Evolutionary conservation across 805 yeast species (phyloP).

Genomic region (Maudiozyma bulderi): DNA sequence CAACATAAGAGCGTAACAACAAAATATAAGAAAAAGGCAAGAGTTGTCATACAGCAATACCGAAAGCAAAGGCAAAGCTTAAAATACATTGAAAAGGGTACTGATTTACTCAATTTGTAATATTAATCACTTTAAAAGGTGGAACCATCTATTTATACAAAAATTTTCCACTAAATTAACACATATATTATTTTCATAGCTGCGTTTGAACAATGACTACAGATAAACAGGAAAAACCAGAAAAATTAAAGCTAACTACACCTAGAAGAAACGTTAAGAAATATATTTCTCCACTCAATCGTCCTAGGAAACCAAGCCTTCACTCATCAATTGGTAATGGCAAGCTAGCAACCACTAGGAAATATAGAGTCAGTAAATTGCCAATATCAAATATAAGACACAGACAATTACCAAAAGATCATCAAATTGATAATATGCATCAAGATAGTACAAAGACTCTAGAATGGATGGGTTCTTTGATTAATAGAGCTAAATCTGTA

Average conservation of each 20-base stretch:
- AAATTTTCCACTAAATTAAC: too few species aligned
- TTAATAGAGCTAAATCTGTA: conserved; percentile 17
- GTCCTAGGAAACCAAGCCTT: neutral
- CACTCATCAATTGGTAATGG: neutral
- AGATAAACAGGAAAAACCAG: neutral
- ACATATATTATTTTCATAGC: too few species aligned
- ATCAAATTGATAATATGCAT: neutral
- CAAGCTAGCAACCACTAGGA: neutral
- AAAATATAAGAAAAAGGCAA: too few species aligned
- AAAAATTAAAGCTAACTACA: conserved; percentile 6
- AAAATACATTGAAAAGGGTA: too few species aligned
- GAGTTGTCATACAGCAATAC: too few species aligned
- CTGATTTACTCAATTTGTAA: too few species aligned
- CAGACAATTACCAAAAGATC: neutral
- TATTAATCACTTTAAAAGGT: too few species aligned
- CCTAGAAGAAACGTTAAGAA: conserved; percentile 17
- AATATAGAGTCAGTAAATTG: neutral
- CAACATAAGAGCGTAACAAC: too few species aligned
- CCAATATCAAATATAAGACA: neutral
- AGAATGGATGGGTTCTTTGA: conserved; percentile 16
- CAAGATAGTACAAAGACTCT: conserved; percentile 9
- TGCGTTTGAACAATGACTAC: neutral
- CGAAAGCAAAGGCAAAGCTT: too few species aligned
- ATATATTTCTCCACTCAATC: conserved; percentile 6
- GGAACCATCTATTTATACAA: too few species aligned